Percentiles rank a stretch among this genome's conserved stretches.
These are phyloP conservation scores for Coemansia sp. DNA, from an alignment of 192 early-diverging fungal genomes.

Conservation along the genomic window DNA sequence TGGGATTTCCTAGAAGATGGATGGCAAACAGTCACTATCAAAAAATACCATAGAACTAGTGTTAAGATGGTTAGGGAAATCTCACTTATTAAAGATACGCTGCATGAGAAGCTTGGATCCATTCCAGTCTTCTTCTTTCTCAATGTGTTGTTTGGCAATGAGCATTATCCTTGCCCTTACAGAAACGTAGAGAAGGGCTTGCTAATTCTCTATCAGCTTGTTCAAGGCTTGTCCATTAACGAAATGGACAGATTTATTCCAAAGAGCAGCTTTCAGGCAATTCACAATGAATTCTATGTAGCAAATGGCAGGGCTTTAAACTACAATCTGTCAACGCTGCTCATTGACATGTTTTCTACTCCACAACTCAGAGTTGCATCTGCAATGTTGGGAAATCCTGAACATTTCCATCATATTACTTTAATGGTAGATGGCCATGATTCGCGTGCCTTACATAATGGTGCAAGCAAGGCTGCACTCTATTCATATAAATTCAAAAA, in stretches of 20 bases:
- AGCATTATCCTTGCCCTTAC: slow-evolving; percentile 19
- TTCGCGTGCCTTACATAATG: slow-evolving; percentile 7
- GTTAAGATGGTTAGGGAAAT: no score
- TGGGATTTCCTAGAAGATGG: no score
- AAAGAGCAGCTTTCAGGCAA: slow-evolving; percentile 22
- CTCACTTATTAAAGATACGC: no score
- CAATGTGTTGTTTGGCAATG: slow-evolving; percentile 6
- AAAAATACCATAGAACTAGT: no score
- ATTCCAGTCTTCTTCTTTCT: slow-evolving; percentile 25
- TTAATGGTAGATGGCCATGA: slow-evolving; percentile 33
- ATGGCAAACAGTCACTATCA: no score
- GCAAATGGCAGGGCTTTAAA: neutral
- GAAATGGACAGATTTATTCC: slow-evolving; percentile 18
- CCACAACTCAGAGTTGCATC: slow-evolving; percentile 7
- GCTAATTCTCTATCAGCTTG: slow-evolving; percentile 21
- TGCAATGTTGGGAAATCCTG: slow-evolving; percentile 10
- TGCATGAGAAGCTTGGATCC: no score
- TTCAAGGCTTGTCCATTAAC: slow-evolving; percentile 7
- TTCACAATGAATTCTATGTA: slow-evolving; percentile 15
- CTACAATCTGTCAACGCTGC: neutral
- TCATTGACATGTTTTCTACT: slow-evolving; percentile 23
- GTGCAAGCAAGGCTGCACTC: slow-evolving; percentile 16
- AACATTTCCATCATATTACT: slow-evolving; percentile 22
- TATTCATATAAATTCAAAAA: slow-evolving; percentile 33
- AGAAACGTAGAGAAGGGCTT: slow-evolving; percentile 32